Conservation (phyloP, 257 asterid genomes). For the Primulina eburnea region DNA sequence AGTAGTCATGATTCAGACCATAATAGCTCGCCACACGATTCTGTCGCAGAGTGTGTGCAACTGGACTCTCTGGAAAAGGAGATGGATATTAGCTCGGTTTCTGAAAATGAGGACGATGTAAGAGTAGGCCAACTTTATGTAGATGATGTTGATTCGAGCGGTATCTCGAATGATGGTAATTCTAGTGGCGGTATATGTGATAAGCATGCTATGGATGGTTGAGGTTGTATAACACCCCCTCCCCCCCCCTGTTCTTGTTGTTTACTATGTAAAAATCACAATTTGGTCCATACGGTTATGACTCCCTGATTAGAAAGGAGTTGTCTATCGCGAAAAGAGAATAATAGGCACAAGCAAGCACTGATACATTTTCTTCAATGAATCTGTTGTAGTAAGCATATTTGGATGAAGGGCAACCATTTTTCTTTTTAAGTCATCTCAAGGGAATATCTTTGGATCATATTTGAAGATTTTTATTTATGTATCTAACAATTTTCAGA, state of each 20-base stretch:
- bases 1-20: slow-evolving; percentile 54
- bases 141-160: slow-evolving; percentile 17
- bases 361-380: too few species aligned
- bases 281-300: not conserved
- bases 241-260: not conserved
- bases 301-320: not conserved
- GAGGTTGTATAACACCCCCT: not conserved
- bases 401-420: too few species aligned
- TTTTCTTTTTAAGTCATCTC: too few species aligned
- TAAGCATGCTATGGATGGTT: slow-evolving; percentile 36
- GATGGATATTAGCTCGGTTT: slow-evolving; percentile 53
- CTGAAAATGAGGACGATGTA: slow-evolving; percentile 51
- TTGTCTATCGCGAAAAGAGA: too few species aligned
- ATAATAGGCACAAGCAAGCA: too few species aligned
- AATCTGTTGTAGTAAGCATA: too few species aligned
- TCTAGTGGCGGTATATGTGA: slow-evolving; percentile 25
- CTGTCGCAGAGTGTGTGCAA: slow-evolving; percentile 63
- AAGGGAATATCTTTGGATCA: too few species aligned
- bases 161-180: not conserved
- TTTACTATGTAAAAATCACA: too few species aligned
- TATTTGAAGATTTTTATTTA: too few species aligned
- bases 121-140: slow-evolving; percentile 24
- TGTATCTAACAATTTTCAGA: too few species aligned
- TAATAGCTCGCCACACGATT: slow-evolving; percentile 34
- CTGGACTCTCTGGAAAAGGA: slow-evolving; percentile 60